These are phyloP conservation scores for Colletotrichum cuscutae DNA, from an alignment of 2,329 filamentous ascomycete genomes.

Conservation along the genomic window DNA sequence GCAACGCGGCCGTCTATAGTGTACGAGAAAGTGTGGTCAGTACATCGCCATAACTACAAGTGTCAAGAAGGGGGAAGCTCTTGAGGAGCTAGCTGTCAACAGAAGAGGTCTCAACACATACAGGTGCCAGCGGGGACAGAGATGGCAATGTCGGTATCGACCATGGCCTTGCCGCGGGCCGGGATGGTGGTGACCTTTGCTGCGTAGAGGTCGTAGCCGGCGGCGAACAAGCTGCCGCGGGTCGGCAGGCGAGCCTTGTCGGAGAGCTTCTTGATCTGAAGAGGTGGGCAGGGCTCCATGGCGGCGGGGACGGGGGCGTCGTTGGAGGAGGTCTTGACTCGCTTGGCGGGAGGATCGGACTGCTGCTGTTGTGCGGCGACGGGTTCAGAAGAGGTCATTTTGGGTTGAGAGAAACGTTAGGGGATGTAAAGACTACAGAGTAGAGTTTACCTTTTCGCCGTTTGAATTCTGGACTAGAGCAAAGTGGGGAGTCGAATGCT, in stretches of 20 bases:
- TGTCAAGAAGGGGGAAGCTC: neutral
- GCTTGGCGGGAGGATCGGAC: slow-evolving; percentile 75
- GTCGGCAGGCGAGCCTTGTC: slow-evolving; percentile 84
- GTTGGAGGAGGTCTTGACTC: slow-evolving; percentile 70
- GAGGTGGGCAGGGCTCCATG: slow-evolving; percentile 62
- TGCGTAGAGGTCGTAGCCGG: slow-evolving; percentile 93
- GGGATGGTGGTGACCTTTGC: slow-evolving; percentile 80
- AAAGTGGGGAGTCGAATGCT: neutral
- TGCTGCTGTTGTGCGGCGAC: slow-evolving; percentile 64
- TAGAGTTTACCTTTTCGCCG: neutral
- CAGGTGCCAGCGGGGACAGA: slow-evolving; percentile 91
- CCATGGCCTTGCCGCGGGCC: slow-evolving; percentile 83
- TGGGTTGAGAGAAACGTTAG: slow-evolving; percentile 35
- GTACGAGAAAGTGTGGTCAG: neutral
- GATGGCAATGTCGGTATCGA: slow-evolving; percentile 92
- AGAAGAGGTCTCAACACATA: slow-evolving; percentile 56
- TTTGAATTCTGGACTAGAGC: neutral
- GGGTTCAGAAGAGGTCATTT: slow-evolving; percentile 45
- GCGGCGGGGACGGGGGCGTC: slow-evolving; percentile 45
- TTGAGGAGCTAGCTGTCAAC: neutral
- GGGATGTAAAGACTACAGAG: neutral
- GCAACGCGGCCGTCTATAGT: slow-evolving; percentile 84
- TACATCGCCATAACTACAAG: neutral
- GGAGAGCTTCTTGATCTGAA: slow-evolving; percentile 90
- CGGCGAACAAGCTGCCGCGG: slow-evolving; percentile 87